phyloP scores from a whole-genome alignment of 495 filamentous ascomycete genomes.

The Hypoxylon intermedium region DNA sequence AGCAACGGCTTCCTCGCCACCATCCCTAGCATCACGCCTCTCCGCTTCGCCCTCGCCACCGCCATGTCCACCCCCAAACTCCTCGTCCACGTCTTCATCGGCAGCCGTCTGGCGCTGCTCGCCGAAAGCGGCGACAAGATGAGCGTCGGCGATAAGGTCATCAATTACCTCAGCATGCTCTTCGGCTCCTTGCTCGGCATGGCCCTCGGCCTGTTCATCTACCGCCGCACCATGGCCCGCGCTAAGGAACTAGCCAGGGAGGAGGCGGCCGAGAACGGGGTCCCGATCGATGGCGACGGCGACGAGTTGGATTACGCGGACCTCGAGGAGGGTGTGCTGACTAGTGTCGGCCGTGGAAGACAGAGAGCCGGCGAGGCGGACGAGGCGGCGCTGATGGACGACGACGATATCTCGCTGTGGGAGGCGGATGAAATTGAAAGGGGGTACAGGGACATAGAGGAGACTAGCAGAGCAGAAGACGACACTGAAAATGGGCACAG shows the following conservation, averaged over 20 bases:
- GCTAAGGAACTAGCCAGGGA: conserved; percentile 85
- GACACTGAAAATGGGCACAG: not conserved
- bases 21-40: conserved; percentile 82
- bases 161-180: conserved; percentile 82
- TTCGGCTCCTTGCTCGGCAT: conserved; percentile 74
- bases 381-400: conserved; percentile 55
- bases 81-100: conserved; percentile 91
- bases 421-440: conserved; percentile 52
- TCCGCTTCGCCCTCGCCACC: conserved; percentile 81
- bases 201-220: conserved; percentile 83
- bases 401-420: conserved; percentile 69
- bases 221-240: conserved; percentile 81
- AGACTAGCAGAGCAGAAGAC: not conserved
- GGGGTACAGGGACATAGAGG: conserved; percentile 49
- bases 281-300: conserved; percentile 27
- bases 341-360: conserved; percentile 33
- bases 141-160: conserved; percentile 67
- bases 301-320: conserved; percentile 48
- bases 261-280: conserved; percentile 55
- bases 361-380: conserved; percentile 46
- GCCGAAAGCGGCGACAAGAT: conserved; percentile 69
- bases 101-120: conserved; percentile 74
- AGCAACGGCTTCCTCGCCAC: conserved; percentile 94
- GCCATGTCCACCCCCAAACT: conserved; percentile 79
- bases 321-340: conserved; percentile 34